phyloP scores from a whole-genome alignment of 192 early-diverging fungal species.

The Piromyces sp. region DNA sequence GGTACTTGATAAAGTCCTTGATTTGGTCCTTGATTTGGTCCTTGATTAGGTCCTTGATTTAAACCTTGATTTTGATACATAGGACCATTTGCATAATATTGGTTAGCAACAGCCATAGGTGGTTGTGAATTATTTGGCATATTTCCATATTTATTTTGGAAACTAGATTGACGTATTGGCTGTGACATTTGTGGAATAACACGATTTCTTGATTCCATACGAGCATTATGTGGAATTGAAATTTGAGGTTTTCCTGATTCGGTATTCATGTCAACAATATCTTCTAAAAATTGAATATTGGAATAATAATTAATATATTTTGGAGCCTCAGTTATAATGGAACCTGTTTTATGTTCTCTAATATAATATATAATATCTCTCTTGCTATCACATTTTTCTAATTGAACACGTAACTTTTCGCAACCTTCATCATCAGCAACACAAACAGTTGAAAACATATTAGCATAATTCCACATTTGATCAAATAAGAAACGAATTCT shows the following conservation, averaged over 20 bases:
- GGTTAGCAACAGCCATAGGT: background rate
- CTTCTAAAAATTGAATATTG: background rate
- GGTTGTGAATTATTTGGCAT: background rate
- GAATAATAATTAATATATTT: background rate
- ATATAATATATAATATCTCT: slow-evolving; percentile 29
- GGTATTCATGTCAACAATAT: background rate
- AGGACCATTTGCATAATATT: background rate
- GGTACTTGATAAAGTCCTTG: no score
- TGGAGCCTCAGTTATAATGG: background rate
- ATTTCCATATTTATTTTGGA: background rate
- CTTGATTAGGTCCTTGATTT: no score
- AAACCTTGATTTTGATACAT: background rate
- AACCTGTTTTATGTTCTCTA: background rate
- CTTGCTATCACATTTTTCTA: slow-evolving; percentile 43
- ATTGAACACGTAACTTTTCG: slow-evolving; percentile 44
- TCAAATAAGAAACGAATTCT: slow-evolving; percentile 49
- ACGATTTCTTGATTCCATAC: background rate
- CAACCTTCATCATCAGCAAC: slow-evolving; percentile 59
- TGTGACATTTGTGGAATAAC: background rate
- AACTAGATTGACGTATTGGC: background rate
- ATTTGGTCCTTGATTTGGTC: no score
- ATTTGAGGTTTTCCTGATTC: background rate
- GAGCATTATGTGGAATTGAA: background rate
- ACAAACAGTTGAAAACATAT: slow-evolving; percentile 49
- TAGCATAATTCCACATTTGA: slow-evolving; percentile 50